These are phyloP conservation scores for Mycosphaerella sp. DNA, from an alignment of 2,329 filamentous ascomycete genomes.

Conservation along the genomic window DNA sequence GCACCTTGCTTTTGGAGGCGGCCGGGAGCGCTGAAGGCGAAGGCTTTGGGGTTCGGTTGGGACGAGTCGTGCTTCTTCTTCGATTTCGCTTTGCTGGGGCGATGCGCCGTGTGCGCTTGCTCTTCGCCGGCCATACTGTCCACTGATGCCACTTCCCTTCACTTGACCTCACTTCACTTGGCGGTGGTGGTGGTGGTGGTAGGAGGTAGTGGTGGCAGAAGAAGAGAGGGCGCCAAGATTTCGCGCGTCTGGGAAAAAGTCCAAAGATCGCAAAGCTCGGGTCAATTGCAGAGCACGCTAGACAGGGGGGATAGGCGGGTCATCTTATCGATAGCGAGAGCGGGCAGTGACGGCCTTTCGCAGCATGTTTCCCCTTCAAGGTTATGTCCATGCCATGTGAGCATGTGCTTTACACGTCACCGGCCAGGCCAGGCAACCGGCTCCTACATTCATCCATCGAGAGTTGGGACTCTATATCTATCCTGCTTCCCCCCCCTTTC, in stretches of 20 bases:
- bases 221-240: constrained; percentile 11
- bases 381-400: not conserved
- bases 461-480: not conserved
- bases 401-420: constrained; percentile 9
- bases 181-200: too few species aligned
- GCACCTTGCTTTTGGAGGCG: constrained; percentile 69
- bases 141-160: not conserved
- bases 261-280: constrained; percentile 2
- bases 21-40: constrained; percentile 75
- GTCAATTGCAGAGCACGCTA: not conserved
- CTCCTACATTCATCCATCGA: not conserved
- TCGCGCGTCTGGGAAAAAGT: constrained; percentile 7
- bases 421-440: not conserved
- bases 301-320: not conserved
- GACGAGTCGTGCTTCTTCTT: constrained; percentile 62
- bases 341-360: not conserved
- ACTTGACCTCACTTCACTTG: not conserved
- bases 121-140: constrained; percentile 41
- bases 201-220: not conserved
- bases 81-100: constrained; percentile 84
- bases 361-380: too few species aligned
- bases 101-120: constrained; percentile 78
- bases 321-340: constrained; percentile 4
- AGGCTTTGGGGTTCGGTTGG: constrained; percentile 84
- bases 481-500: not conserved